Conservation (phyloP, 108 stramenopile genomes). For the Schizochytrium sp. region DNA sequence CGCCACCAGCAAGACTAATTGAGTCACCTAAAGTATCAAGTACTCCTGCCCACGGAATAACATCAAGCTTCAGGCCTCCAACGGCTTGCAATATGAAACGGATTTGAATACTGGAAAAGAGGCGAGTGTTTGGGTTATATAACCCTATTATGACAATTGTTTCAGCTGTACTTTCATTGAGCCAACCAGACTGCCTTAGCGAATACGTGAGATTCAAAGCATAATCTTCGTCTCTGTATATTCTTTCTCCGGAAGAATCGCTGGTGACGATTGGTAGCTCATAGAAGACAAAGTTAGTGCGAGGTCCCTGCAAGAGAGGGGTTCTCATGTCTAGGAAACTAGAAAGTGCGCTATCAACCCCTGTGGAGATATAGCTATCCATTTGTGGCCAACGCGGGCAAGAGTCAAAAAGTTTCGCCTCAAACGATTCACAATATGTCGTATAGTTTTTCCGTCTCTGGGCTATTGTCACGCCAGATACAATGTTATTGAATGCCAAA, state of each 20-base stretch:
- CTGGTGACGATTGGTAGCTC: background rate
- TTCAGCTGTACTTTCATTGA: constrained; percentile 31
- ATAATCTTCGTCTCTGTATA: no score
- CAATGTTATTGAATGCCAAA: background rate
- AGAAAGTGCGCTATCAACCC: background rate
- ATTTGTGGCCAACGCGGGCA: constrained; percentile 45
- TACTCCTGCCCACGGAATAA: constrained; percentile 16
- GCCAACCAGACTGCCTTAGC: background rate
- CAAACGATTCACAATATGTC: background rate
- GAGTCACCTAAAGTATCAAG: constrained; percentile 34
- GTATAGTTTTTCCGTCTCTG: constrained; percentile 33
- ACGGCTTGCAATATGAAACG: constrained; percentile 8
- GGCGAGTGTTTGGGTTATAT: constrained; percentile 50
- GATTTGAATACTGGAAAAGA: background rate
- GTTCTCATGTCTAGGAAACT: background rate
- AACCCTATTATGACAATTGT: background rate
- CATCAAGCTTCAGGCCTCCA: background rate
- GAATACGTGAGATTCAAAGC: background rate
- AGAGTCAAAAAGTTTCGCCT: background rate
- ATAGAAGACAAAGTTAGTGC: constrained; percentile 25
- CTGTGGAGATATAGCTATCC: background rate
- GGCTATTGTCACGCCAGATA: background rate
- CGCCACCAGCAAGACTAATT: background rate
- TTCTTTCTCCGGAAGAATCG: background rate
- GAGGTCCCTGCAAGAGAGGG: background rate